Evolutionary conservation across 495 filamentous ascomycete genomes (phyloP), one percentile per base, ranked within the genome.

Genomic region (Daldinia decipiens): DNA sequence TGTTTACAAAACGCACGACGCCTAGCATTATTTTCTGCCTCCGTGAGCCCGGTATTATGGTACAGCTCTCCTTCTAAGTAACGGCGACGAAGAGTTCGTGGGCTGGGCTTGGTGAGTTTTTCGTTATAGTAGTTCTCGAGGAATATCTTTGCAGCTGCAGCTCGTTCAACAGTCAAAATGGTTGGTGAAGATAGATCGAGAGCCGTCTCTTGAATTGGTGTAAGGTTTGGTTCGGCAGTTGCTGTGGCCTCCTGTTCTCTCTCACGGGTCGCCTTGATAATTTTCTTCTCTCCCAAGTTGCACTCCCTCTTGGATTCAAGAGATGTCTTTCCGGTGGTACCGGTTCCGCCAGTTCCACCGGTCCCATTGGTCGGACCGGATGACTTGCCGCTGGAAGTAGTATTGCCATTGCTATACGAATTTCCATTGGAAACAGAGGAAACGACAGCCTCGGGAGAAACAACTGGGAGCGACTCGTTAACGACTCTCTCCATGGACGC

Each of bases 101-200:
- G 79, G 43, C 86, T 87, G 5, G 80, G 65, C 58, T 82, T 72
- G 34, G 81, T 78, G 43, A 90, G 84, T 12, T 93, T 78, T 7
- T 86, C 79, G 72, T 92, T 89, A 82, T 92, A 97, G 72, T 94
- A 85, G 3, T 89, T 92, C 73, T 98, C 95, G 26, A 98, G 86
- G 68, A 87, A 97, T 26, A 96, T 86, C 78, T 97, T 97, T 34
- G 93, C 90, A 8, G 91, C 90, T 0, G 93, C 87, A 7, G 89
- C 86, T 45, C 86, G 86, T 78, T 98, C 95, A 4, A 92, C 90
- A 0, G 93, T 97, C 11, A 87, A 68, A 56, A 97, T 85, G 9
- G 92, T 89, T 12, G 91, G 91, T 13, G 78, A 67, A 5, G 76
- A 59, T 2, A 78, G 59, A 58, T 82, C 76, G 29, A 80, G 38